Evolutionary conservation across 2,329 filamentous ascomycete species (phyloP).

Genomic region (Beauveria sp.): DNA sequence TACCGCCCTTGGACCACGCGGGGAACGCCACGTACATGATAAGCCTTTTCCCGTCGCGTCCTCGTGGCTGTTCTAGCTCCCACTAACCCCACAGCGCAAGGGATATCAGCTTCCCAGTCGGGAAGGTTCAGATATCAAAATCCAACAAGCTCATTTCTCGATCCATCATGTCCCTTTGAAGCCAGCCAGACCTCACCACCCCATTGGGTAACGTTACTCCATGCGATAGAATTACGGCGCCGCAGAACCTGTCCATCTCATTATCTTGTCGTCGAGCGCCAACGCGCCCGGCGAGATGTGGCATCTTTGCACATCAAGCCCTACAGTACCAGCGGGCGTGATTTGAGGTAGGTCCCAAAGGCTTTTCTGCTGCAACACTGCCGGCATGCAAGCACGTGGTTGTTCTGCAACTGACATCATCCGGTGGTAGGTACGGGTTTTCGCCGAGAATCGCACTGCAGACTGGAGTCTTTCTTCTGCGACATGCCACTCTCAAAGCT

Average conservation of each 20-base stretch:
- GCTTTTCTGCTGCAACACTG: neutral
- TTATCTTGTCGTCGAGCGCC: neutral
- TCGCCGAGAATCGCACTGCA: no score
- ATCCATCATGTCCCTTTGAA: neutral
- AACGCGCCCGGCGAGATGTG: neutral
- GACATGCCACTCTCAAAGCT: neutral
- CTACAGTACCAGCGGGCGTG: neutral
- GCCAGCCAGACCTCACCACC: neutral
- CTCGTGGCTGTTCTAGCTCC: neutral
- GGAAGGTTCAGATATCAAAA: neutral
- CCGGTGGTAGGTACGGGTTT: no score
- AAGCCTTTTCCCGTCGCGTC: neutral
- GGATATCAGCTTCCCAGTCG: neutral
- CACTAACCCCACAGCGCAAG: neutral
- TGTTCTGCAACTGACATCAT: no score
- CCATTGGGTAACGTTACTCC: conserved; percentile 7
- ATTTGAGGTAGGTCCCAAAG: neutral
- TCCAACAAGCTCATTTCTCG: neutral
- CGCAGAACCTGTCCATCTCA: neutral
- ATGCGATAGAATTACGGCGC: neutral
- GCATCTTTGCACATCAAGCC: neutral
- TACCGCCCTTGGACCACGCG: neutral
- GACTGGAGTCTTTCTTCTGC: neutral
- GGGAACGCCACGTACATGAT: conserved; percentile 1
- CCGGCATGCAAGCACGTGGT: neutral